phyloP scores from a whole-genome alignment of 179 eudicot genomes.

The Spergularia azorica region DNA sequence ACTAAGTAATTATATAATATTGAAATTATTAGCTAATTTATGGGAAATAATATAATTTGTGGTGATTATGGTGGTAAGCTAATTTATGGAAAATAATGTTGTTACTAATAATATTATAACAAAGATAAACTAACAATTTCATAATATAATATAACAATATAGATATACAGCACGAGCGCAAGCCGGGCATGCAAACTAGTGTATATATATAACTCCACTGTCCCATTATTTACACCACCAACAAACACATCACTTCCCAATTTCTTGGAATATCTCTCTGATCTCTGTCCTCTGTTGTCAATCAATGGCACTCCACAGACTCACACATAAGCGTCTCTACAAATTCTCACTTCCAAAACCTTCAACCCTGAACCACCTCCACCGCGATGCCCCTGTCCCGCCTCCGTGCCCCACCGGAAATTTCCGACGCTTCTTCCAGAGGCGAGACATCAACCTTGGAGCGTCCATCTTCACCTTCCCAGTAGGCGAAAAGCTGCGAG shows the following conservation, averaged over 20 bases:
- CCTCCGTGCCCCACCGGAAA: constrained; percentile 33
- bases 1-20: too few relatives aligned
- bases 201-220: background rate
- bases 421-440: constrained; percentile 43
- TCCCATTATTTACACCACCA: background rate
- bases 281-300: constrained; percentile 11
- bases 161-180: too few relatives aligned
- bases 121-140: too few relatives aligned
- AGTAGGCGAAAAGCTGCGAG: constrained; percentile 42
- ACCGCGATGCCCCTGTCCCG: constrained; percentile 27
- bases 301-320: constrained; percentile 41
- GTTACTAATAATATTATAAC: too few relatives aligned
- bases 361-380: constrained; percentile 3
- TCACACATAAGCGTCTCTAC: constrained; percentile 35
- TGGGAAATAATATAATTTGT: too few relatives aligned
- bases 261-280: background rate
- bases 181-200: too few relatives aligned
- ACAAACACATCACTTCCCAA: background rate
- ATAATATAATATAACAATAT: too few relatives aligned
- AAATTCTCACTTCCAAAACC: background rate
- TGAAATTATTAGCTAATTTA: too few relatives aligned
- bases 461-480: constrained; percentile 27
- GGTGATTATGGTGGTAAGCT: too few relatives aligned
- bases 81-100: too few relatives aligned
- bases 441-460: constrained; percentile 41